Evolutionary conservation across 495 filamentous ascomycete genomes (phyloP).

Genomic region (Geoglossum glabrum): DNA sequence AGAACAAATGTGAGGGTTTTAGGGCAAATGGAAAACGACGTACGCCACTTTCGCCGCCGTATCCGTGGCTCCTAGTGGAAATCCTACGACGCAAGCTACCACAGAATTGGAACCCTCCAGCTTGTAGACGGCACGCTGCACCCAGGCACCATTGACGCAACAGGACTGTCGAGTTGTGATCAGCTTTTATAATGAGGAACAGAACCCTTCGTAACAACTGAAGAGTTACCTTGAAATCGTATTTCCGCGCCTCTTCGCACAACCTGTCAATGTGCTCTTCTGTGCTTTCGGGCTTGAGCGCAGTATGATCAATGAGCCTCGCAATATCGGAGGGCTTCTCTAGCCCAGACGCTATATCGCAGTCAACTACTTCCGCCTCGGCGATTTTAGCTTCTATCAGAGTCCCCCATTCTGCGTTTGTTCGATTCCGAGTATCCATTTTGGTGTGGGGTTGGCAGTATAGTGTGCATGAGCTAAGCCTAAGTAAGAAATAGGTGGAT

Average conservation of each 20-base stretch:
- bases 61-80: constrained; percentile 40
- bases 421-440: not conserved
- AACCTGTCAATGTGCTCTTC: constrained; percentile 34
- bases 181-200: too few relatives aligned
- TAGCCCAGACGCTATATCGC: not conserved
- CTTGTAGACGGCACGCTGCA: constrained; percentile 29
- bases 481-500: too few relatives aligned
- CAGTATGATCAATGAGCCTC: constrained; percentile 42
- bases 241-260: constrained; percentile 37
- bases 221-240: constrained; percentile 33
- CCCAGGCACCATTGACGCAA: constrained; percentile 18
- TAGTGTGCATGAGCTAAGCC: too few relatives aligned
- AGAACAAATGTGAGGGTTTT: not conserved
- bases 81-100: constrained; percentile 45
- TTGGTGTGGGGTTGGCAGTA: not conserved
- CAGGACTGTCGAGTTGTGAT: constrained; percentile 8
- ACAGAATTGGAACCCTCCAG: constrained; percentile 28
- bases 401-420: not conserved
- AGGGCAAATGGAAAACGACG: not conserved
- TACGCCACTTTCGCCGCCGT: constrained; percentile 30
- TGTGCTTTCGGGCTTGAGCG: constrained; percentile 34
- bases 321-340: constrained; percentile 8
- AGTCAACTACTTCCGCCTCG: not conserved
- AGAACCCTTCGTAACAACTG: not conserved
- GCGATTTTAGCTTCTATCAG: not conserved